Percentiles rank a stretch among this genome's conserved stretches.
These are phyloP conservation scores for Parastagonospora nodorum DNA, from an alignment of 2,329 filamentous ascomycete species.

Conservation along the genomic window DNA sequence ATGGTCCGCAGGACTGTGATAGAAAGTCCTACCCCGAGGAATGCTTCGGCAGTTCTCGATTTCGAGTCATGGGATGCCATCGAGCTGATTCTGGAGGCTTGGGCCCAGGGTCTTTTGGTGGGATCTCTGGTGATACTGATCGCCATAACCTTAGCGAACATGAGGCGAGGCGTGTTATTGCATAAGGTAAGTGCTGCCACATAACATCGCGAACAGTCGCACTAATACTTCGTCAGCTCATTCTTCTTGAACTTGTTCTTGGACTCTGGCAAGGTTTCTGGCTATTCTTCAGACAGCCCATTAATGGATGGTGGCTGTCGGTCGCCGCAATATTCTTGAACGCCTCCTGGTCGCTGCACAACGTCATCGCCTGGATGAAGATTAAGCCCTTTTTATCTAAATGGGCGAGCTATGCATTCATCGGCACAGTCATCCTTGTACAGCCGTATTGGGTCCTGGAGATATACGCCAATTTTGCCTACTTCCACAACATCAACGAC, in stretches of 20 bases:
- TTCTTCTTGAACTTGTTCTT: conserved; percentile 58
- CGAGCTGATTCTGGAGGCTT: conserved; percentile 46
- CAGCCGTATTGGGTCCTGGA: conserved; percentile 70
- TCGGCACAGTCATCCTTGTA: conserved; percentile 62
- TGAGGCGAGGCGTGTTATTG: conserved; percentile 53
- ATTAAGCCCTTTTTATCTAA: conserved; percentile 63
- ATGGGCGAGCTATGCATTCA: conserved; percentile 60
- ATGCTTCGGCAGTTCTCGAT: too few relatives aligned
- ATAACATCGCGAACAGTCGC: not conserved
- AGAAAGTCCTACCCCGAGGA: conserved; percentile 27
- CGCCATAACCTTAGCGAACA: conserved; percentile 55
- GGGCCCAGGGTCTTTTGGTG: conserved; percentile 49
- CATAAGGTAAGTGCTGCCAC: conserved; percentile 47
- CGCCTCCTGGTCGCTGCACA: conserved; percentile 67
- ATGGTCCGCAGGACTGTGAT: conserved; percentile 23
- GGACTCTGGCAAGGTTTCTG: conserved; percentile 64
- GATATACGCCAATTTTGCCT: conserved; percentile 69
- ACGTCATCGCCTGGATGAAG: conserved; percentile 71
- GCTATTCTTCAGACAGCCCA: conserved; percentile 60
- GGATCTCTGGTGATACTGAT: conserved; percentile 54
- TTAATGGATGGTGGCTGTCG: conserved; percentile 68
- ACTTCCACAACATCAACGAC: conserved; percentile 61
- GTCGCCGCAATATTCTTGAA: conserved; percentile 65
- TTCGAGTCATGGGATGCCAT: conserved; percentile 19
- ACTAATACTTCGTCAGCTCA: conserved; percentile 43